Conservation (phyloP, 495 filamentous ascomycete genomes). For the Massariosphaeria phaeospora region DNA sequence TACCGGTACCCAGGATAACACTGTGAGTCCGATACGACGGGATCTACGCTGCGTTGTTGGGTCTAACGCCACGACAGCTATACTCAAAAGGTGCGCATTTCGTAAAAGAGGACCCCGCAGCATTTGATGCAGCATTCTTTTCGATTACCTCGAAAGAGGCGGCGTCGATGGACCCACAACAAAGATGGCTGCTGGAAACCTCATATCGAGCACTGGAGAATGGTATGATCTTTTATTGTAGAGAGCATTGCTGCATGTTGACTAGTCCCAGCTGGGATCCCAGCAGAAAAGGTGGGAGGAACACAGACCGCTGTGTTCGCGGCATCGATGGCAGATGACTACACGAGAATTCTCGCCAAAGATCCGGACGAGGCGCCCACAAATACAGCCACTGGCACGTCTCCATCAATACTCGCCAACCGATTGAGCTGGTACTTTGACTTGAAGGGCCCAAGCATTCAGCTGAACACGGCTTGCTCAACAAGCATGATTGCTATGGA, state of each 20-base stretch:
- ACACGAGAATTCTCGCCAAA: background rate
- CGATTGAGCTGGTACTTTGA: conserved; percentile 28
- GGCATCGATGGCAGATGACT: conserved; percentile 20
- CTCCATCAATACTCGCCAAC: conserved; percentile 14
- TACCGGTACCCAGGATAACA: no score
- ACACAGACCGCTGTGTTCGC: conserved; percentile 4
- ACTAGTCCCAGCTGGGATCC: background rate
- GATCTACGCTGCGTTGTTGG: no score
- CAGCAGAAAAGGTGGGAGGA: background rate
- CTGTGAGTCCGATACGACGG: no score
- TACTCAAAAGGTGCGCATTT: conserved; percentile 2
- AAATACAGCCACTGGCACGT: background rate
- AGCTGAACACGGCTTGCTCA: conserved; percentile 23
- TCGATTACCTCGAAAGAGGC: conserved; percentile 3
- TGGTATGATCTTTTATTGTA: conserved; percentile 8
- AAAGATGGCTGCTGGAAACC: conserved; percentile 5
- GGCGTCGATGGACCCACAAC: conserved; percentile 8
- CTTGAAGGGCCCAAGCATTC: conserved; percentile 14
- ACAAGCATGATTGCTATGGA: conserved; percentile 16
- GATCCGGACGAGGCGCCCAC: background rate
- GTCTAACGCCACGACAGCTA: no score
- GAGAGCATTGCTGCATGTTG: no score
- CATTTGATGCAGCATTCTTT: conserved; percentile 9
- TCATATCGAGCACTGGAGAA: conserved; percentile 21
- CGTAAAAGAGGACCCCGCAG: background rate